A percentile compares a stretch with the other conserved stretches of the same genome.
These are phyloP conservation scores for Micractinium sp. DNA, from an alignment of 139 green algal species.

Conservation along the genomic window DNA sequence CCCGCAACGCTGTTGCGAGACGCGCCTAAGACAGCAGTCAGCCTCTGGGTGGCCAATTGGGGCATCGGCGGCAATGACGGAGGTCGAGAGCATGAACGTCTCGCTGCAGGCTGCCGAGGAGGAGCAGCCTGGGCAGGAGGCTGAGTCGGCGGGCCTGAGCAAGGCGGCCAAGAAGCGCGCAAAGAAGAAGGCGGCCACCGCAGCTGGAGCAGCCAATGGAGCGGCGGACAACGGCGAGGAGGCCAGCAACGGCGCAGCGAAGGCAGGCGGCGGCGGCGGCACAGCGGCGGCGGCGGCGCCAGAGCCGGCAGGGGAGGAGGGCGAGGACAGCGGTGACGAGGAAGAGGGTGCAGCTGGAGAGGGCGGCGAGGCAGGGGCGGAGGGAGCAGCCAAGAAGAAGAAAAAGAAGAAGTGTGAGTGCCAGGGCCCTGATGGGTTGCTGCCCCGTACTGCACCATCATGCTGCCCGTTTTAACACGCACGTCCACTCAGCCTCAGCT, in stretches of 20 bases:
- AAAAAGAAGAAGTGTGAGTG: conserved; percentile 46
- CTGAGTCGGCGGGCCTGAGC: conserved; percentile 34
- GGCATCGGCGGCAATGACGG: background rate
- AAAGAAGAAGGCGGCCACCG: conserved; percentile 66
- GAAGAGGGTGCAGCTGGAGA: conserved; percentile 31
- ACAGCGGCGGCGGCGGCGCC: conserved; percentile 14
- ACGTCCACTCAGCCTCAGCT: too few species aligned
- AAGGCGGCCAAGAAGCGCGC: conserved; percentile 68
- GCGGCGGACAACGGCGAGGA: background rate
- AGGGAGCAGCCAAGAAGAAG: conserved; percentile 60
- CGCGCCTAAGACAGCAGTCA: background rate
- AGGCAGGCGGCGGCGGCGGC: background rate
- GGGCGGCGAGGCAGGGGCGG: conserved; percentile 45
- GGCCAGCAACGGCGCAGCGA: background rate
- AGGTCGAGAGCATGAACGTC: conserved; percentile 7
- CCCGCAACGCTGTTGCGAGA: too few species aligned
- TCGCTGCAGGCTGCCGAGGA: background rate
- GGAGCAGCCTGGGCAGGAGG: conserved; percentile 1
- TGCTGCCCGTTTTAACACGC: too few species aligned
- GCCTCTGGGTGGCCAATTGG: background rate
- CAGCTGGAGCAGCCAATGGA: conserved; percentile 25
- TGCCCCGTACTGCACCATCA: too few species aligned
- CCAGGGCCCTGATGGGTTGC: background rate
- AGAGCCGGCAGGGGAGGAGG: conserved; percentile 30
- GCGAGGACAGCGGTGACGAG: conserved; percentile 39